phyloP scores from a whole-genome alignment of 106 monocot genomes.

The Gastrodia elata region DNA sequence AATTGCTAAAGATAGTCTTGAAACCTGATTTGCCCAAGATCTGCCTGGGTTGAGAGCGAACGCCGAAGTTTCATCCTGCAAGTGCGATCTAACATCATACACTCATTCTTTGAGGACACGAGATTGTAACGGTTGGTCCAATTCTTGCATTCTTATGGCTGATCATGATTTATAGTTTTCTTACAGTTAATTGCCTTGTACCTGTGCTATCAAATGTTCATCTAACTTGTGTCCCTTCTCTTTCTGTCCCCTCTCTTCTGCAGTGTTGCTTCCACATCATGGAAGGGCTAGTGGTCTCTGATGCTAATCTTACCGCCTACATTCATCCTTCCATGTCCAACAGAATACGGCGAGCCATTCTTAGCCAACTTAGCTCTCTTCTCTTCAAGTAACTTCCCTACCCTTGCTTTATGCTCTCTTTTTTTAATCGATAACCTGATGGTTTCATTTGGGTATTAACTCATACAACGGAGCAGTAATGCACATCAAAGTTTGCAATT shows the following conservation, averaged over 20 bases:
- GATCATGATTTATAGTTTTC: too few species aligned
- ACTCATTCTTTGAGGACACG: too few species aligned
- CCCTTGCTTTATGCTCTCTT: not conserved
- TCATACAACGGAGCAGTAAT: not conserved
- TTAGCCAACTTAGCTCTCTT: slow-evolving; percentile 64
- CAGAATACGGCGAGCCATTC: slow-evolving; percentile 35
- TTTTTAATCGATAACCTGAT: not conserved
- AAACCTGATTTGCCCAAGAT: too few species aligned
- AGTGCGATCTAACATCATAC: too few species aligned
- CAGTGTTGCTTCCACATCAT: slow-evolving; percentile 4
- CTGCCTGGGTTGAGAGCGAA: too few species aligned
- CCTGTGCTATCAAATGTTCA: not conserved
- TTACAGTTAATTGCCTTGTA: too few species aligned
- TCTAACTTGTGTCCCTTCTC: not conserved
- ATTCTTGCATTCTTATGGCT: too few species aligned
- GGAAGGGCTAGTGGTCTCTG: slow-evolving; percentile 46
- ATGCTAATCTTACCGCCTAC: slow-evolving; percentile 58
- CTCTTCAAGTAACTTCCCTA: slow-evolving; percentile 56
- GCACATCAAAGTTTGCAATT: not conserved
- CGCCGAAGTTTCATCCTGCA: too few species aligned
- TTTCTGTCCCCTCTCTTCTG: not conserved
- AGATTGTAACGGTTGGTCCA: too few species aligned
- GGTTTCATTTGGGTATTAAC: not conserved
- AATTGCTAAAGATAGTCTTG: too few species aligned
- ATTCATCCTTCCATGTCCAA: slow-evolving; percentile 64